Base-by-base conservation (phyloP, 768 basidiomycete species). In the Hortiboletus flavorubellus region DNA sequence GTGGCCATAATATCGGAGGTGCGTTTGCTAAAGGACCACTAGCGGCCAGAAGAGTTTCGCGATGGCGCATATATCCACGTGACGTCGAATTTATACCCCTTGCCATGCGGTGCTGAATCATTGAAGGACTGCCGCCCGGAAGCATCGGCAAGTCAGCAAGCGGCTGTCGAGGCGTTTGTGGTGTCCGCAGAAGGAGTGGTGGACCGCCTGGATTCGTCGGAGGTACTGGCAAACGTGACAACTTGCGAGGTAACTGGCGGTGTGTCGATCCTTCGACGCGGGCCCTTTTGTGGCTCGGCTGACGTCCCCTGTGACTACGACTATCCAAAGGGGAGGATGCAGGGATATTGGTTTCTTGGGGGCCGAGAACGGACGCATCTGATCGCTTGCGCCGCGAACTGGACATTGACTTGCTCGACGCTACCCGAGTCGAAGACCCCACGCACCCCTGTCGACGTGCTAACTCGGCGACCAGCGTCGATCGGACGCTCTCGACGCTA, bases 81-180 rank as follows among this genome's bases (percentile, higher is more conserved):
- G 53, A 41, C 40, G 41, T 47, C 42, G 50, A 42, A 18, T 31
- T 46, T 14, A 12, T 30, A 26, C 21, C 1, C 1, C 21, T 21
- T 21, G 21, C 21, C 21, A 21, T 21, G 21, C 7, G 7, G 7
- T 49, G 29, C 15, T 31, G 46, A 18, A 15, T 2, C 23, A 21
- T 21, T 21, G 21, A 21, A 21, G 21, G 21, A 21, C 21, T 21
- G 21, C 21, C 21, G 21, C 21, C 21, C 21, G 21, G 21, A 21
- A 35, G 26, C 1, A 56, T 34, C 16, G 42, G 55, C 23, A 68
- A 43, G 44, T 63, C 66, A n/a, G 51, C 44, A 31, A 67, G 60
- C 0, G 65, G 65, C 11, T 40, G 65, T 53, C 63, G 52, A 16
- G 53, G 57, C 3, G 65, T 64, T 46, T 14, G 54, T 0, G 59